phyloP scores from a whole-genome alignment of 208 protist species.

The Wallacemonas sp. region DNA sequence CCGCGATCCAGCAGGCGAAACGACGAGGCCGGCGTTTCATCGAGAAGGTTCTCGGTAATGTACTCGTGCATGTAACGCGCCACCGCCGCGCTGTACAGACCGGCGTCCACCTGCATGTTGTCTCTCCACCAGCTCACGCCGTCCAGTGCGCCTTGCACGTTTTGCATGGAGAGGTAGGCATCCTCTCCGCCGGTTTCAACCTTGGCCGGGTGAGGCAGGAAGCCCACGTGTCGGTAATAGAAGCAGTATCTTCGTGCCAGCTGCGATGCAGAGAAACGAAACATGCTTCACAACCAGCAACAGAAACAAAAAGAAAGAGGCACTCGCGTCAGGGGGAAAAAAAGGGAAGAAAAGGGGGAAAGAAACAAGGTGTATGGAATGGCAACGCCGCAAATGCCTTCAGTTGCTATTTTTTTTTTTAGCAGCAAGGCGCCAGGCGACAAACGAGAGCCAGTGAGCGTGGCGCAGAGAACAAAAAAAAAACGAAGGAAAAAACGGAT shows the following conservation, averaged over 20 bases:
- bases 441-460: no score
- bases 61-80: slow-evolving; percentile 66
- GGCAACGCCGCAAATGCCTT: no score
- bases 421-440: no score
- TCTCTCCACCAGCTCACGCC: slow-evolving; percentile 82
- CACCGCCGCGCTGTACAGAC: slow-evolving; percentile 67
- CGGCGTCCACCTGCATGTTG: slow-evolving; percentile 53
- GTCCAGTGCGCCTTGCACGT: slow-evolving; percentile 64
- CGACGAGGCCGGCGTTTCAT: slow-evolving; percentile 51
- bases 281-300: slow-evolving; percentile 11
- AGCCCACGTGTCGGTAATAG: slow-evolving; percentile 42
- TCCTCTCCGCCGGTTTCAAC: slow-evolving; percentile 65
- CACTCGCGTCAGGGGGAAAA: neutral
- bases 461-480: no score
- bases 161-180: slow-evolving; percentile 57
- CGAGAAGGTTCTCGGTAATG: slow-evolving; percentile 64
- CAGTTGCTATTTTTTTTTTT: no score
- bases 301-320: slow-evolving; percentile 6
- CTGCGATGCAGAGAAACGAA: neutral
- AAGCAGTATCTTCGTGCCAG: slow-evolving; percentile 26
- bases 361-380: no score
- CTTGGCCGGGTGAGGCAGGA: slow-evolving; percentile 39
- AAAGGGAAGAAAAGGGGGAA: slow-evolving; percentile 13
- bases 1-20: slow-evolving; percentile 51
- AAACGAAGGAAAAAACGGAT: no score